phyloP scores from a whole-genome alignment of 495 filamentous ascomycete genomes.

The Xylaria intraflava region DNA sequence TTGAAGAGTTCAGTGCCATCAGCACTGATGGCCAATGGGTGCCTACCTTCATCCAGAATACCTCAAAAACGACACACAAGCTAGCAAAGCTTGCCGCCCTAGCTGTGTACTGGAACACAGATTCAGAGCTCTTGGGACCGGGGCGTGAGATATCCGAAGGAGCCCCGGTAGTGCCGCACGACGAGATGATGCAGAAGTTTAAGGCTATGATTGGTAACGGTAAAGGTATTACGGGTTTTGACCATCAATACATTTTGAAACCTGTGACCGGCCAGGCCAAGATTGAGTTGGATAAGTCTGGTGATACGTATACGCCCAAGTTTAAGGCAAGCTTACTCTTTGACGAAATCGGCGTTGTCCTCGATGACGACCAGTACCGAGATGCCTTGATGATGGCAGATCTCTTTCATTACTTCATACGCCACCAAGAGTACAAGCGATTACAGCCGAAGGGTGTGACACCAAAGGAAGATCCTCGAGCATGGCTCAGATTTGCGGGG shows the following conservation, averaged over 20 bases:
- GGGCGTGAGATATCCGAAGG: slow-evolving; percentile 62
- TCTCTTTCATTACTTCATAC: slow-evolving; percentile 95
- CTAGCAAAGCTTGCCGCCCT: slow-evolving; percentile 79
- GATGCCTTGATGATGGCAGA: slow-evolving; percentile 97
- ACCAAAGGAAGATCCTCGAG: slow-evolving; percentile 83
- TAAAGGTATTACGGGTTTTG: slow-evolving; percentile 41
- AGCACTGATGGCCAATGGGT: slow-evolving; percentile 92
- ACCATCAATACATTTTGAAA: slow-evolving; percentile 90
- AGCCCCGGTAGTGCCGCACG: slow-evolving; percentile 44
- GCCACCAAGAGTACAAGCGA: slow-evolving; percentile 95
- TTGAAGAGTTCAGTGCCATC: slow-evolving; percentile 92
- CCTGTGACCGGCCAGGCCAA: slow-evolving; percentile 90
- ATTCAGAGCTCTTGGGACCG: slow-evolving; percentile 71
- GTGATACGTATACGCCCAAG: slow-evolving; percentile 69
- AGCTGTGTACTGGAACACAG: slow-evolving; percentile 96
- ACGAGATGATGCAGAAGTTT: slow-evolving; percentile 68
- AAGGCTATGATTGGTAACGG: slow-evolving; percentile 66
- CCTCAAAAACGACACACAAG: slow-evolving; percentile 78
- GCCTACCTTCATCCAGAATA: slow-evolving; percentile 88
- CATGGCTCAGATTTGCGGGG: slow-evolving; percentile 86
- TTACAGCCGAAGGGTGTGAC: slow-evolving; percentile 74
- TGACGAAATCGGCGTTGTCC: slow-evolving; percentile 89
- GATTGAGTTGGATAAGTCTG: slow-evolving; percentile 88
- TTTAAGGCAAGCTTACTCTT: slow-evolving; percentile 88
- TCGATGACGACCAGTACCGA: slow-evolving; percentile 95